A percentile compares a stretch with the other conserved stretches of the same genome.
phyloP scores from a whole-genome alignment of 306 rosid genomes.

The Canavalia gladiata region DNA sequence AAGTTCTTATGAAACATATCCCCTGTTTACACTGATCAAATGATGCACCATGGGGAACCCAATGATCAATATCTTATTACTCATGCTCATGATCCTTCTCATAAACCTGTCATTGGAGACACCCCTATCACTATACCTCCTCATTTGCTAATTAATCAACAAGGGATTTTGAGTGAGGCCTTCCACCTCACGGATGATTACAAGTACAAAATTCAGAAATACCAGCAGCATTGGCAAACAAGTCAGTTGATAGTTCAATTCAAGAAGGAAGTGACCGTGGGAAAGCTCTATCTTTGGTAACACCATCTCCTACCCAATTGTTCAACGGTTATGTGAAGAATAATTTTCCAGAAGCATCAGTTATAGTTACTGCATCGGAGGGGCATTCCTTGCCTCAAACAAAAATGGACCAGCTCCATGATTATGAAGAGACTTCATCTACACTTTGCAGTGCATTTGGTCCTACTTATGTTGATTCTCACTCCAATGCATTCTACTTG shows the following conservation, averaged over 20 bases:
- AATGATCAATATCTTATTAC: conserved; percentile 56
- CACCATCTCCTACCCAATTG: conserved; percentile 51
- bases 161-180: conserved; percentile 53
- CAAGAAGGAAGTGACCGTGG: conserved; percentile 58
- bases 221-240: conserved; percentile 54
- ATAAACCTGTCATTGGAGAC: conserved; percentile 47
- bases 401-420: conserved; percentile 58
- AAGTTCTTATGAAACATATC: conserved; percentile 59
- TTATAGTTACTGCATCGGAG: conserved; percentile 53
- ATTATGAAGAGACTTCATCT: conserved; percentile 57
- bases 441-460: conserved; percentile 58
- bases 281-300: conserved; percentile 47
- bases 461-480: conserved; percentile 61
- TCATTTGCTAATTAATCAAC: conserved; percentile 52
- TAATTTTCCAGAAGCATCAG: conserved; percentile 57
- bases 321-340: conserved; percentile 45
- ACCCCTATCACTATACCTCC: conserved; percentile 54
- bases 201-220: conserved; percentile 60
- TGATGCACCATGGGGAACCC: conserved; percentile 55
- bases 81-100: conserved; percentile 55
- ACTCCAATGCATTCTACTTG: conserved; percentile 67
- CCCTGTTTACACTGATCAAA: conserved; percentile 55
- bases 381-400: conserved; percentile 54
- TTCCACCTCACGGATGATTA: conserved; percentile 40
- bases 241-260: conserved; percentile 55